Evolutionary conservation across 495 filamentous ascomycete species (phyloP).

Genomic region (Astrocystis sublimbata): DNA sequence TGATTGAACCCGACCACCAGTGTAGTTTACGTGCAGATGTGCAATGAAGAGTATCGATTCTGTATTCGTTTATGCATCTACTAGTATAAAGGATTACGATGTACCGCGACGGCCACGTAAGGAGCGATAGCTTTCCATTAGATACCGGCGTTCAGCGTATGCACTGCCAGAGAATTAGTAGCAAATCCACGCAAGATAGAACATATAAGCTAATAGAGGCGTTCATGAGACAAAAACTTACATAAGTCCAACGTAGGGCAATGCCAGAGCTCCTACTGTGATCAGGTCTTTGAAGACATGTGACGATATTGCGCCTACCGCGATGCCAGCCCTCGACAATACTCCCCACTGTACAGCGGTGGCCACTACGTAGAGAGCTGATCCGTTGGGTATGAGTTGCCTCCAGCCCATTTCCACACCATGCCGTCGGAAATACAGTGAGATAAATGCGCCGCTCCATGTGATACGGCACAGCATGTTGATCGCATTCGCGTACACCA

Average conservation of each 20-base stretch:
- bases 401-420: constrained; percentile 35
- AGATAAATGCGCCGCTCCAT: constrained; percentile 77
- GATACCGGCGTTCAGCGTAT: constrained; percentile 60
- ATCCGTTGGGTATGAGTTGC: constrained; percentile 20
- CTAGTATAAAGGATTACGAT: background rate
- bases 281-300: constrained; percentile 48
- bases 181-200: constrained; percentile 11
- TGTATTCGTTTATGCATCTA: constrained; percentile 1
- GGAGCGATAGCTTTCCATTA: constrained; percentile 50
- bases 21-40: constrained; percentile 6
- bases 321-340: constrained; percentile 34
- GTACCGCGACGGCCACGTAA: constrained; percentile 33
- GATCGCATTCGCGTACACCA: constrained; percentile 81
- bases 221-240: constrained; percentile 45
- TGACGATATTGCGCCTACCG: constrained; percentile 35
- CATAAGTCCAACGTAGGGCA: constrained; percentile 58
- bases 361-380: constrained; percentile 19
- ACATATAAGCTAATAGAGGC: constrained; percentile 8
- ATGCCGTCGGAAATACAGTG: constrained; percentile 55
- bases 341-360: constrained; percentile 27
- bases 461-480: constrained; percentile 81
- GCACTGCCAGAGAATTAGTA: constrained; percentile 46
- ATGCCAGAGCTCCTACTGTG: constrained; percentile 51
- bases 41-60: background rate
- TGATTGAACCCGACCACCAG: constrained; percentile 44